Percentiles rank a stretch among this genome's conserved stretches.
phyloP scores from a whole-genome alignment of 2,329 filamentous ascomycete species.

The Cadophora luteo-olivacea region DNA sequence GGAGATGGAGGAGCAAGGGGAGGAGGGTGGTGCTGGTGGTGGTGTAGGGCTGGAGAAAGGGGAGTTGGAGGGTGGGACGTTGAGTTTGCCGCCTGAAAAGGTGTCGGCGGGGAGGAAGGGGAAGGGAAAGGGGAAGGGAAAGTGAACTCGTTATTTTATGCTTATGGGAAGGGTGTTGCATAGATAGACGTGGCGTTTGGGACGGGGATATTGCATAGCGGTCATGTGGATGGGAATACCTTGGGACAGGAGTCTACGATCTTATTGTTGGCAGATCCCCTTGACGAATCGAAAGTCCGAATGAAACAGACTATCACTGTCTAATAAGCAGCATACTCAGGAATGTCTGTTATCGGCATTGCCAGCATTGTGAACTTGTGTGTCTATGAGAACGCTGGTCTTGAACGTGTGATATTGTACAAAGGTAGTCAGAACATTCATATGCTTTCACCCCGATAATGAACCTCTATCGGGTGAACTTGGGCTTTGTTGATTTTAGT shows the following conservation, averaged over 20 bases:
- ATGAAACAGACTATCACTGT: too few relatives aligned
- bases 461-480: too few relatives aligned
- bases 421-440: too few relatives aligned
- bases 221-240: background rate
- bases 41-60: slow-evolving; percentile 57
- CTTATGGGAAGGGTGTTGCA: background rate
- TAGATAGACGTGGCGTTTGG: background rate
- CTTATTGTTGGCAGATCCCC: background rate
- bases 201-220: background rate
- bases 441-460: too few relatives aligned
- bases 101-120: slow-evolving; percentile 32
- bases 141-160: background rate
- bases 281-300: too few relatives aligned
- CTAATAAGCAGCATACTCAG: too few relatives aligned
- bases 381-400: too few relatives aligned
- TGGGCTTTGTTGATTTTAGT: too few relatives aligned
- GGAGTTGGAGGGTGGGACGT: slow-evolving; percentile 76
- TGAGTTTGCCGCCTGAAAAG: slow-evolving; percentile 60
- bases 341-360: too few relatives aligned
- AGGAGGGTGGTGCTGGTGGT: slow-evolving; percentile 49
- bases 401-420: too few relatives aligned
- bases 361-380: too few relatives aligned
- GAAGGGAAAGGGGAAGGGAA: slow-evolving; percentile 39
- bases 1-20: slow-evolving; percentile 62
- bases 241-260: background rate